Conservation (phyloP, 108 stramenopile species). For the Fragilariopsis cylindrus region DNA sequence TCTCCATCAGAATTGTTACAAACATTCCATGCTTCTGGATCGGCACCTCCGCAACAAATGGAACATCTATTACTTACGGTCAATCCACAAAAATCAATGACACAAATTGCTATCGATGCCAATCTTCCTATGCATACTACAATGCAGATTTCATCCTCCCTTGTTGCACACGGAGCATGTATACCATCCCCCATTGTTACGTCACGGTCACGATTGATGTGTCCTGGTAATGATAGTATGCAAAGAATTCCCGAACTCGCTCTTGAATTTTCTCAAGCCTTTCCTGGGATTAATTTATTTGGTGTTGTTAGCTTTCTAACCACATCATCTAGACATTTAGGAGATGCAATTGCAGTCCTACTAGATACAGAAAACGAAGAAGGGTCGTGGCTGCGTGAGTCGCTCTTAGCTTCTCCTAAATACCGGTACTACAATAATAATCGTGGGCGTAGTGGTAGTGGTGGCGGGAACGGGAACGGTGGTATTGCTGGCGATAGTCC, state of each 20-base stretch:
- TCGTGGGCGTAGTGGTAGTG: slow-evolving; percentile 9
- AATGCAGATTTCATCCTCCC: slow-evolving; percentile 61
- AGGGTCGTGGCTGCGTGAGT: slow-evolving; percentile 29
- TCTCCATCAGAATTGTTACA: slow-evolving; percentile 67
- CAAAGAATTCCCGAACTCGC: slow-evolving; percentile 46
- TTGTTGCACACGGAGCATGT: slow-evolving; percentile 56
- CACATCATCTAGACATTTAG: slow-evolving; percentile 28
- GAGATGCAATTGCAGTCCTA: slow-evolving; percentile 29
- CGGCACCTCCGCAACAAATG: slow-evolving; percentile 39
- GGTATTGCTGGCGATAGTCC: background rate
- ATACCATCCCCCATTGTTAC: slow-evolving; percentile 58
- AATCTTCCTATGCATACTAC: slow-evolving; percentile 60
- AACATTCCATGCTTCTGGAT: slow-evolving; percentile 44
- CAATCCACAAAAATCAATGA: slow-evolving; percentile 64
- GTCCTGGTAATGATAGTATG: slow-evolving; percentile 39
- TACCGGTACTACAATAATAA: slow-evolving; percentile 31
- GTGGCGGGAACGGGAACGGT: slow-evolving; percentile 4
- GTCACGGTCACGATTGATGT: slow-evolving; percentile 46
- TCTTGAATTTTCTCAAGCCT: slow-evolving; percentile 70
- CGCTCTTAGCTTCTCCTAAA: slow-evolving; percentile 18
- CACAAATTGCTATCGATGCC: slow-evolving; percentile 70
- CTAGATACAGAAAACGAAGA: slow-evolving; percentile 23
- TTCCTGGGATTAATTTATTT: slow-evolving; percentile 48
- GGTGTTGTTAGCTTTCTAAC: slow-evolving; percentile 44
- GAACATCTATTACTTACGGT: slow-evolving; percentile 58